These are phyloP conservation scores for Tricholoma sp. DNA, from an alignment of 768 basidiomycete species.

Conservation along the genomic window DNA sequence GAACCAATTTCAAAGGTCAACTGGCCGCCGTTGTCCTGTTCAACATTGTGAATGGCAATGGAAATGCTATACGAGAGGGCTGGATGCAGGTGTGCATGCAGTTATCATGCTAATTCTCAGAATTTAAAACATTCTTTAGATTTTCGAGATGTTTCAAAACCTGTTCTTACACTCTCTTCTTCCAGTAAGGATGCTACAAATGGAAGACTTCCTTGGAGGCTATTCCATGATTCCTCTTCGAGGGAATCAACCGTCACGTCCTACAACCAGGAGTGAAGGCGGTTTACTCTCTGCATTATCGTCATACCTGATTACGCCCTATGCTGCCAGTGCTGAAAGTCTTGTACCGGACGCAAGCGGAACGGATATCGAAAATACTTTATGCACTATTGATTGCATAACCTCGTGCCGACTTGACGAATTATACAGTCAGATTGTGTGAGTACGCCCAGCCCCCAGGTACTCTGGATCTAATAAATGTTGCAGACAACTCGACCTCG, in stretches of 20 bases:
- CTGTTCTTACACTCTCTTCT: slow-evolving; percentile 91
- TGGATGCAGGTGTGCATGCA: slow-evolving; percentile 75
- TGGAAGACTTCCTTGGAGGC: slow-evolving; percentile 98
- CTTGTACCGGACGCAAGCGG: slow-evolving; percentile 86
- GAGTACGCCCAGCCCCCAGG: slow-evolving; percentile 22
- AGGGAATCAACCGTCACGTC: slow-evolving; percentile 60
- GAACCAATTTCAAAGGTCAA: slow-evolving; percentile 92
- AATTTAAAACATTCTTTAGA: slow-evolving; percentile 40
- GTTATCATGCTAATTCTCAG: slow-evolving; percentile 4
- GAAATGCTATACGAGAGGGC: slow-evolving; percentile 87
- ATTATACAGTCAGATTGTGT: slow-evolving; percentile 92
- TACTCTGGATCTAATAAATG: slow-evolving; percentile 1
- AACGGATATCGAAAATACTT: slow-evolving; percentile 86
- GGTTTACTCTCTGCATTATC: slow-evolving; percentile 91
- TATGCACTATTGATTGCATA: slow-evolving; percentile 94
- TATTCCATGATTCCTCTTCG: slow-evolving; percentile 88
- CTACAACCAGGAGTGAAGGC: slow-evolving; percentile 70
- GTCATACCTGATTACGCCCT: slow-evolving; percentile 95
- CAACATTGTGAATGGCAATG: slow-evolving; percentile 96
- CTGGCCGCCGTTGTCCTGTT: slow-evolving; percentile 96
- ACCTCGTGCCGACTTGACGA: slow-evolving; percentile 91
- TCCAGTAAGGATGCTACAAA: slow-evolving; percentile 86
- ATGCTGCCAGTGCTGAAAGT: slow-evolving; percentile 68
- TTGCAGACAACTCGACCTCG: slow-evolving; percentile 67
- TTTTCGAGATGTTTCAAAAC: slow-evolving; percentile 98